Percentiles rank a stretch among this genome's conserved stretches.
phyloP scores from a whole-genome alignment of 2,329 filamentous ascomycete species.

The Mycosphaerella sp. region DNA sequence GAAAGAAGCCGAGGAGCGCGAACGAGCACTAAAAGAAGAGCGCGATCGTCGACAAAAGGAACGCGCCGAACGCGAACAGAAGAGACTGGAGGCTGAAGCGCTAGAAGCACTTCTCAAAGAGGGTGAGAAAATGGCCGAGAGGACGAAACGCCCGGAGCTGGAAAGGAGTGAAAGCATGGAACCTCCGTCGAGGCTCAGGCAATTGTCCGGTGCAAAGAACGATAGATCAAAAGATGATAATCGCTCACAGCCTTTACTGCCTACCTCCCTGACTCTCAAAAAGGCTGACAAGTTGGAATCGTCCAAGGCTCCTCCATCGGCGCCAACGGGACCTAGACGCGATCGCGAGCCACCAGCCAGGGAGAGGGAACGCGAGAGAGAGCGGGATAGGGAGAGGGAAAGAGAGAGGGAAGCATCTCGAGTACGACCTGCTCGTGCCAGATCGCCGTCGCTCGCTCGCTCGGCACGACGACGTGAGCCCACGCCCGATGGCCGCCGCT shows the following conservation, averaged over 20 bases:
- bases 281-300: constrained; percentile 24
- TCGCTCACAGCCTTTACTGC: constrained; percentile 20
- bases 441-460: constrained; percentile 28
- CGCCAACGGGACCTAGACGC: constrained; percentile 19
- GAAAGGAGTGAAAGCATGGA: constrained; percentile 41
- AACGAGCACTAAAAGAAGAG: constrained; percentile 46
- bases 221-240: constrained; percentile 22
- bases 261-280: constrained; percentile 30
- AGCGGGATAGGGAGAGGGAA: not conserved
- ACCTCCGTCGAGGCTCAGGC: constrained; percentile 35
- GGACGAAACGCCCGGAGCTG: constrained; percentile 47
- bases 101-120: constrained; percentile 50
- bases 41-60: constrained; percentile 38
- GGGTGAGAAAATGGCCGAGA: constrained; percentile 50
- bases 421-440: constrained; percentile 19
- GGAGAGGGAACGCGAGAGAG: not conserved
- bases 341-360: constrained; percentile 3
- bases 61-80: constrained; percentile 43
- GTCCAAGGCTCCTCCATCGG: constrained; percentile 12
- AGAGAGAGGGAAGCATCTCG: constrained; percentile 12
- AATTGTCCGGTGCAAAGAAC: constrained; percentile 22
- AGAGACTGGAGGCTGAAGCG: constrained; percentile 51
- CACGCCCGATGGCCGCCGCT: constrained; percentile 25
- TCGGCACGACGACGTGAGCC: constrained; percentile 26
- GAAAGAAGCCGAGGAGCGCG: constrained; percentile 46